A percentile compares a stretch with the other conserved stretches of the same genome.
Evolutionary conservation across 805 yeast genomes (phyloP).

Genomic region (Candida verbasci): DNA sequence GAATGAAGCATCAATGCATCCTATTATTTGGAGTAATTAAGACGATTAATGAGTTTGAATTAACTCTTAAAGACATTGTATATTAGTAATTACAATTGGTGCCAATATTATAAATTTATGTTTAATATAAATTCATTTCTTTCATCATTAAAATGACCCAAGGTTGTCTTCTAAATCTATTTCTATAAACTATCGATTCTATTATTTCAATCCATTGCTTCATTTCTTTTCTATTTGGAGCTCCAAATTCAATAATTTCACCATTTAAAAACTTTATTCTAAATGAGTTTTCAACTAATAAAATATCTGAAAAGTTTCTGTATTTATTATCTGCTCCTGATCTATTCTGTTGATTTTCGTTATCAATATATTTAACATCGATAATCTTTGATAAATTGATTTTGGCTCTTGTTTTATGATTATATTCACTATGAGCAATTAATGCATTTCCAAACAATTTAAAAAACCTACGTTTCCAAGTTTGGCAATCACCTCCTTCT

Average conservation of each 20-base stretch:
- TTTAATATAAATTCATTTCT: slow-evolving; percentile 8
- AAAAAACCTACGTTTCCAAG: slow-evolving; percentile 72
- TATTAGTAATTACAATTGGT: no score
- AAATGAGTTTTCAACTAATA: slow-evolving; percentile 68
- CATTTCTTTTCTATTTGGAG: slow-evolving; percentile 63
- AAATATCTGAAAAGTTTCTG: slow-evolving; percentile 70
- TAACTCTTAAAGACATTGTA: no score
- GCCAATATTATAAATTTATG: no score
- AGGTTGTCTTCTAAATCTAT: slow-evolving; percentile 53
- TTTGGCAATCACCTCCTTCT: slow-evolving; percentile 85
- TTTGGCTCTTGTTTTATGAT: slow-evolving; percentile 66
- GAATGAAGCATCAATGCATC: no score
- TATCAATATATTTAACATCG: slow-evolving; percentile 44
- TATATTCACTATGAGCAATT: slow-evolving; percentile 69
- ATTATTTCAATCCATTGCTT: slow-evolving; percentile 60
- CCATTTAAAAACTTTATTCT: slow-evolving; percentile 72
- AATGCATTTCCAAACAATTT: slow-evolving; percentile 67
- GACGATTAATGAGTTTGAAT: no score
- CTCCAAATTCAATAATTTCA: slow-evolving; percentile 81
- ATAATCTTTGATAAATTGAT: slow-evolving; percentile 71
- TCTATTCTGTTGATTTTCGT: slow-evolving; percentile 25
- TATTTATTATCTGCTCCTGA: slow-evolving; percentile 18
- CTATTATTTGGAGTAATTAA: no score
- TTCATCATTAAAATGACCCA: slow-evolving; percentile 53
- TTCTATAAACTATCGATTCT: slow-evolving; percentile 51